Conservation (phyloP, 441 rosid genomes). For the Erodium moschatum region DNA sequence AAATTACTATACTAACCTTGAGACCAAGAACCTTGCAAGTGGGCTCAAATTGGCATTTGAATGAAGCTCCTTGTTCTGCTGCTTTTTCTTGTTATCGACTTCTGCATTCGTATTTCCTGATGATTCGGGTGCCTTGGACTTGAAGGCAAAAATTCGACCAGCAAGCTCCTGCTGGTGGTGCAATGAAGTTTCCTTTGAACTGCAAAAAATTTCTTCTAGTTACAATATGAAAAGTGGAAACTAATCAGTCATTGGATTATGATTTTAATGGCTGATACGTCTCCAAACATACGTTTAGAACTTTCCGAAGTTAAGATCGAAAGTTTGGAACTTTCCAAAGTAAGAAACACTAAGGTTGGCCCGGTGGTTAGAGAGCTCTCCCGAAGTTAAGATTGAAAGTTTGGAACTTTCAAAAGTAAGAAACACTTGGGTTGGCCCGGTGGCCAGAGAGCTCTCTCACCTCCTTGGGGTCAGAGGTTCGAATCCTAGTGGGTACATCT, state of each 20-base stretch:
- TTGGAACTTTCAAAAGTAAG: no score
- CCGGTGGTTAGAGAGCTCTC: no score
- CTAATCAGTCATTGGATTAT: no score
- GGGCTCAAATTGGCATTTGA: slow-evolving; percentile 75
- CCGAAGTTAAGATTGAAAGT: no score
- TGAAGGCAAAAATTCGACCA: slow-evolving; percentile 32
- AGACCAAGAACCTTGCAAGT: slow-evolving; percentile 84
- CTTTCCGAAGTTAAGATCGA: no score
- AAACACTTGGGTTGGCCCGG: no score
- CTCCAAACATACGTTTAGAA: no score
- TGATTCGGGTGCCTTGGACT: slow-evolving; percentile 38
- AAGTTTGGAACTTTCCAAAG: neutral
- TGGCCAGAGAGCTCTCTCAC: no score
- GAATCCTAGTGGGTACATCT: no score
- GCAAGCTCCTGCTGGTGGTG: slow-evolving; percentile 69
- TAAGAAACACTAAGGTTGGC: no score
- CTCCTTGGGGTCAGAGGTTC: no score
- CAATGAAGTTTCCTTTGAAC: slow-evolving; percentile 71
- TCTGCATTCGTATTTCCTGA: slow-evolving; percentile 21
- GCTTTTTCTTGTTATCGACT: slow-evolving; percentile 54
- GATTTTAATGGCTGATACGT: no score
- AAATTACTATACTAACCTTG: slow-evolving; percentile 48
- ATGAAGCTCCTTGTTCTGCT: slow-evolving; percentile 51
- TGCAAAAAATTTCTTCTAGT: slow-evolving; percentile 27
- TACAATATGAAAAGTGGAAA: neutral